Evolutionary conservation across 805 yeast genomes (phyloP).

Genomic region (Metschnikowia borealis): DNA sequence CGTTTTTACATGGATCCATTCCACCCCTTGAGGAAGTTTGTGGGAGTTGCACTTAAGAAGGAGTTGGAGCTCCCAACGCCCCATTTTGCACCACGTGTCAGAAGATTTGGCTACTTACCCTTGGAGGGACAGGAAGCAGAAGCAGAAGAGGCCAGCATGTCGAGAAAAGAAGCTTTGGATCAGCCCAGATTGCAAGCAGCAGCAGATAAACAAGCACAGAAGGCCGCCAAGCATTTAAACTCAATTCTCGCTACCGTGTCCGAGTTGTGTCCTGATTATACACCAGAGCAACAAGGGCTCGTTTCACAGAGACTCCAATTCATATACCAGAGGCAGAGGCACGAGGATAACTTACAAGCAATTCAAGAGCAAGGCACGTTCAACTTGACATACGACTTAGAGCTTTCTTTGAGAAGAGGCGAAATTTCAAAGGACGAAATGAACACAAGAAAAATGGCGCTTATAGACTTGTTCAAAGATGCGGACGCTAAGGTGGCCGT

Average conservation of each 20-base stretch:
- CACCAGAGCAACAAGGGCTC: slow-evolving; percentile 25
- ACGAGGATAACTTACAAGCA: slow-evolving; percentile 54
- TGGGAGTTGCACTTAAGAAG: slow-evolving; percentile 75
- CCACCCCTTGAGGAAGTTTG: slow-evolving; percentile 87
- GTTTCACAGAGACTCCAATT: slow-evolving; percentile 53
- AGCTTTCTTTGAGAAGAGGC: slow-evolving; percentile 36
- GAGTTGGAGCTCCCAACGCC: slow-evolving; percentile 74
- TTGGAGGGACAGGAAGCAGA: slow-evolving; percentile 50
- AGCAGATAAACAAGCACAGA: slow-evolving; percentile 36
- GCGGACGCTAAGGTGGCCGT: slow-evolving; percentile 44
- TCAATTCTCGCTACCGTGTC: slow-evolving; percentile 17
- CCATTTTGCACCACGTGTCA: slow-evolving; percentile 82
- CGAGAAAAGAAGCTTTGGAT: slow-evolving; percentile 62
- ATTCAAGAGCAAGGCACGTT: slow-evolving; percentile 58
- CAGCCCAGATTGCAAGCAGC: slow-evolving; percentile 48
- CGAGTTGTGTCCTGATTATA: slow-evolving; percentile 24
- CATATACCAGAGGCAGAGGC: slow-evolving; percentile 45
- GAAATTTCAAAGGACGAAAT: slow-evolving; percentile 31
- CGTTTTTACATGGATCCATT: slow-evolving; percentile 91
- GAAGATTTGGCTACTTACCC: slow-evolving; percentile 74
- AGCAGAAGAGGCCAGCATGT: slow-evolving; percentile 56
- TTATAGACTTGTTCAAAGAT: slow-evolving; percentile 32
- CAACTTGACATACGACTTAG: slow-evolving; percentile 43
- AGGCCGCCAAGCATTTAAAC: slow-evolving; percentile 27
- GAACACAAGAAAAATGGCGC: slow-evolving; percentile 22